Conservation (phyloP, 768 basidiomycete genomes). For the Cystofilobasidium macerans region DNA sequence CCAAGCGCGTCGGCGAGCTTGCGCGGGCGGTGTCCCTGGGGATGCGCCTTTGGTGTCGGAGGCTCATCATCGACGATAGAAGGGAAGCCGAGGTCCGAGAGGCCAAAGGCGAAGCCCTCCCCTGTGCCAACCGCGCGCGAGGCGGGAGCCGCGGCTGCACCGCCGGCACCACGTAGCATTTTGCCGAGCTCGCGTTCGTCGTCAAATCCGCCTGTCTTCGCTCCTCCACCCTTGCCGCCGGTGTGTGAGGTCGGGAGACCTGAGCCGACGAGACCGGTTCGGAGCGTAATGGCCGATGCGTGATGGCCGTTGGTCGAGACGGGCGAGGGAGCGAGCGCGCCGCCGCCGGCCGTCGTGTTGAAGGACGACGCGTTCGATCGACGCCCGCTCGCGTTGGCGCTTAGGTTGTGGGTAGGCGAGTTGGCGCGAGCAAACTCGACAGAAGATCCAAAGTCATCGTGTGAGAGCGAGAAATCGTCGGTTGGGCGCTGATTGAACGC, state of each 20-base stretch:
- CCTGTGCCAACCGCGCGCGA: no score
- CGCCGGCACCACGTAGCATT: constrained; percentile 11
- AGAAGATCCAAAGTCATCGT: constrained; percentile 17
- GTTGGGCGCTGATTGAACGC: background rate
- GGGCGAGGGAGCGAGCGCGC: background rate
- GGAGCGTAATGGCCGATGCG: constrained; percentile 74
- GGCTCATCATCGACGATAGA: background rate
- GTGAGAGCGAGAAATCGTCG: background rate
- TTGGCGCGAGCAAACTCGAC: constrained; percentile 20
- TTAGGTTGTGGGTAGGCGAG: constrained; percentile 9
- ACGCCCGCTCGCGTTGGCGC: constrained; percentile 3
- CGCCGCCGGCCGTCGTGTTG: constrained; percentile 11
- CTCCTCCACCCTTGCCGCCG: constrained; percentile 43
- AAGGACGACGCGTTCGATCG: background rate
- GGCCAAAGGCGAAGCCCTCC: constrained; percentile 23
- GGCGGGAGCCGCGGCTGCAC: background rate
- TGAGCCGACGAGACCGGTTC: constrained; percentile 60
- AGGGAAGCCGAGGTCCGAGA: constrained; percentile 16
- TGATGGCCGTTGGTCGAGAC: constrained; percentile 80
- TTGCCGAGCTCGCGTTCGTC: constrained; percentile 22
- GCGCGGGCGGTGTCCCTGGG: background rate
- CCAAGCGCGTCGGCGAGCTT: constrained; percentile 27
- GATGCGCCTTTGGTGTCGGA: background rate
- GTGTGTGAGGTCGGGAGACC: constrained; percentile 27
- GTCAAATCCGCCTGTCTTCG: constrained; percentile 6